Evolutionary conservation across 352 stramenopile species (phyloP), one percentile per base, ranked within the genome.

Genomic region (Phytopythium oedochilum): DNA sequence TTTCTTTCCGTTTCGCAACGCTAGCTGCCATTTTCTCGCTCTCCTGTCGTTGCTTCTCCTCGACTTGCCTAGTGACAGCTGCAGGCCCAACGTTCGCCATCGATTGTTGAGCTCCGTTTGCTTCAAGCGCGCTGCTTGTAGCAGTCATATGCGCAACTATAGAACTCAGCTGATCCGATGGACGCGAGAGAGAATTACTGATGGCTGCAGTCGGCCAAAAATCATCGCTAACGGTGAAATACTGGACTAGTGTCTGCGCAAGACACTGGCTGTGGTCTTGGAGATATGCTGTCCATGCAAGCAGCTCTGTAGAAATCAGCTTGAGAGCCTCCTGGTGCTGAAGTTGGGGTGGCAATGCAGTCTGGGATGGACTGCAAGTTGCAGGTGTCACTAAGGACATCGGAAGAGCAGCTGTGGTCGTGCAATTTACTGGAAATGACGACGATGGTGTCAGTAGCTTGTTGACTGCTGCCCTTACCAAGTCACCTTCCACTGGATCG

Each of bases 1-100:
- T 48, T 22, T 73, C 54, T 42, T 60, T 73, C 22, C 65, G 65
- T 23, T 68, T 67, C 8, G 44, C 51, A 28, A 70, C 40, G n/a
- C 48, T 60, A 12, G 42, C 43, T 42, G 57, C 45, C 3, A 31
- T 20, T 22, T 53, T 53, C 18, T 20, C 46, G 17, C 42, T 53
- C 2, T 43, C 29, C 31, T 38, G 12, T n/a, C 29, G 29, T 11
- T 42, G 14, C 29, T 42, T 48, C 8, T 22, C 42, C 2, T 48
- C 25, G 15, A 20, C 14, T 1, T 12, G 40, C 23, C 40, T 20
- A 47, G 14, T 0, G 10, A n/a, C n/a, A 18, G 28, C 20, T 23
- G 20, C 11, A 28, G 18, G 8, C 3, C 11, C 39, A 20, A 14
- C 15, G n/a, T 25, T 44, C 15, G 7, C 6, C 5, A 17, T 9